These are phyloP conservation scores for Metschnikowia reukaufii DNA, from an alignment of 805 yeast genomes.

Conservation along the genomic window DNA sequence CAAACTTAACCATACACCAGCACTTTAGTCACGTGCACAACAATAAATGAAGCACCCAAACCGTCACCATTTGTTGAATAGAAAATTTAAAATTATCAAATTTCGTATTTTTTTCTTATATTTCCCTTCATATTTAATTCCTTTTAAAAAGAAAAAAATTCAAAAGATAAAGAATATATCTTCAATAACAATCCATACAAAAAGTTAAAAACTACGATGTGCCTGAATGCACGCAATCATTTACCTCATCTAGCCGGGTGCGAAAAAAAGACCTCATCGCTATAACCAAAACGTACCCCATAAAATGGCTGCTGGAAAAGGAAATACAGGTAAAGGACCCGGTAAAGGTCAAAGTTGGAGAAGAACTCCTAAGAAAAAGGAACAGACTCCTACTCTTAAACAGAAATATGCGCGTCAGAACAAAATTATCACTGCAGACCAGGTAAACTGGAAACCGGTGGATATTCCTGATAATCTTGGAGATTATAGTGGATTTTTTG, in stretches of 20 bases:
- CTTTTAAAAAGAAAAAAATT: too few species aligned
- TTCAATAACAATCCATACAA: too few species aligned
- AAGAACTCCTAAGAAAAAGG: constrained; percentile 5
- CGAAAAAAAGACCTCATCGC: constrained; percentile 12
- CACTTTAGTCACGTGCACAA: neutral
- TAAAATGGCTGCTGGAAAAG: constrained; percentile 6
- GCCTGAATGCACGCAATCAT: neutral
- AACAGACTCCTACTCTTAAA: constrained; percentile 26
- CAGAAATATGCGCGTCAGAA: constrained; percentile 32
- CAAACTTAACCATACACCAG: too few species aligned
- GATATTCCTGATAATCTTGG: constrained; percentile 80
- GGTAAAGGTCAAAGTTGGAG: neutral
- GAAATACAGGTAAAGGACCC: neutral
- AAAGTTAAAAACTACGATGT: neutral
- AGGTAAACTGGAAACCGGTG: constrained; percentile 76
- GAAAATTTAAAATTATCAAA: too few species aligned
- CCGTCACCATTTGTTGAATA: too few species aligned
- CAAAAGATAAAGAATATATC: too few species aligned
- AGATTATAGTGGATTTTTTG: constrained; percentile 88
- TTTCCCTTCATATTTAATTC: too few species aligned
- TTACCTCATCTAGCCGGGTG: constrained; percentile 1
- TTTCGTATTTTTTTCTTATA: too few species aligned
- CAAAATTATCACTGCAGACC: constrained; percentile 48
- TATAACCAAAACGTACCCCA: neutral
- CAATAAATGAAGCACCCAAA: too few species aligned